These are phyloP conservation scores for Venturia oleaginea DNA, from an alignment of 2,329 filamentous ascomycete genomes.

Conservation along the genomic window DNA sequence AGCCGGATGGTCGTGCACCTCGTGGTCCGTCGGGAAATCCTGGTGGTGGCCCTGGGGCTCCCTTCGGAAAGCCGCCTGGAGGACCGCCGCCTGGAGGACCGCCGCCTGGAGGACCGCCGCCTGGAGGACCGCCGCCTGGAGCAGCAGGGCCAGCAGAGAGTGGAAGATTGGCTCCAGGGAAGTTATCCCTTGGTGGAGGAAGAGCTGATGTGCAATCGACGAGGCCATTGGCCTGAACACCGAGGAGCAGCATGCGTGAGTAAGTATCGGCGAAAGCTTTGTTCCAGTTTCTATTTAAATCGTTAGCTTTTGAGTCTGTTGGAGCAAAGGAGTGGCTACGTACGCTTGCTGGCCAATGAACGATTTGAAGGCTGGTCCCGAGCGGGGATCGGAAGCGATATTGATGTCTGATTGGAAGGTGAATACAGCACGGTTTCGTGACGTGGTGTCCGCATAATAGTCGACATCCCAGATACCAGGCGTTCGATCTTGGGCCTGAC, in stretches of 20 bases:
- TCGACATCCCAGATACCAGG: slow-evolving; percentile 19
- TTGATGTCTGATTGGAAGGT: slow-evolving; percentile 10
- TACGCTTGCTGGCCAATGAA: slow-evolving; percentile 11
- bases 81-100: not conserved
- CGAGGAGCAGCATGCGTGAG: not conserved
- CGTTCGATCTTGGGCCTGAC: slow-evolving; percentile 13
- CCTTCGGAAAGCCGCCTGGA: not conserved
- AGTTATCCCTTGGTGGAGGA: slow-evolving; percentile 14
- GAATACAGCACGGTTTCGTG: not conserved
- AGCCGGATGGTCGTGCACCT: not conserved
- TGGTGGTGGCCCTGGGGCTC: not conserved
- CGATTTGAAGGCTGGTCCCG: slow-evolving; percentile 6
- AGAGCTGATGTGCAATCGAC: slow-evolving; percentile 20
- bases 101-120: not conserved
- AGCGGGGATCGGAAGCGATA: slow-evolving; percentile 6
- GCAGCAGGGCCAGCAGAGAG: not conserved
- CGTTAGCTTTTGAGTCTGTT: not conserved
- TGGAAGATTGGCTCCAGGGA: slow-evolving; percentile 6
- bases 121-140: not conserved
- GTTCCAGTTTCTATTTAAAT: not conserved
- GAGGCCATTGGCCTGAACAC: slow-evolving; percentile 13
- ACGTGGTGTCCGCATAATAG: slow-evolving; percentile 20
- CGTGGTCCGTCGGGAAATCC: not conserved
- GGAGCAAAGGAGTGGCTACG: not conserved
- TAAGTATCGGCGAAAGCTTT: slow-evolving; percentile 8